Conservation (phyloP, 2,329 filamentous ascomycete species). For the Fusarium subtropicale region DNA sequence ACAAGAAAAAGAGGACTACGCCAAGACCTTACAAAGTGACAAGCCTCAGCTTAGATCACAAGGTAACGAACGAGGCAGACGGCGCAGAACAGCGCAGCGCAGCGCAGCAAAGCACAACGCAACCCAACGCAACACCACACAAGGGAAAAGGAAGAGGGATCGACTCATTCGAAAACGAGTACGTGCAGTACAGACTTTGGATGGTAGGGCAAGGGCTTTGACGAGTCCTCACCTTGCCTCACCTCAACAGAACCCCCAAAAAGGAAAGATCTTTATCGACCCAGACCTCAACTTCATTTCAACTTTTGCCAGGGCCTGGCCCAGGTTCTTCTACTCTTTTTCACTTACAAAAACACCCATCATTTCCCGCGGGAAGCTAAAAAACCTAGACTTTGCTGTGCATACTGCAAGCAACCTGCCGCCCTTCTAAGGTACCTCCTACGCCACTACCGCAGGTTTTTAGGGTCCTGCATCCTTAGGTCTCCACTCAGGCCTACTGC, state of each 20-base stretch:
- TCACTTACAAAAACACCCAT: slow-evolving; percentile 16
- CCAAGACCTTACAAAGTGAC: slow-evolving; percentile 39
- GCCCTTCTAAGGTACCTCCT: background rate
- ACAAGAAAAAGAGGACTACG: slow-evolving; percentile 29
- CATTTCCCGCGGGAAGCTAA: slow-evolving; percentile 31
- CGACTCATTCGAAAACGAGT: slow-evolving; percentile 21
- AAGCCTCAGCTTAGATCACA: slow-evolving; percentile 30
- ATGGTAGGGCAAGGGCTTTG: slow-evolving; percentile 40
- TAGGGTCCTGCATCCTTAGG: slow-evolving; percentile 38
- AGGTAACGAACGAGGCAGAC: slow-evolving; percentile 33
- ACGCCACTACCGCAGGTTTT: slow-evolving; percentile 34
- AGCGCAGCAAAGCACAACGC: slow-evolving; percentile 6
- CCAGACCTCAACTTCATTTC: slow-evolving; percentile 33
- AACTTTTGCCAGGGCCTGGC: slow-evolving; percentile 20
- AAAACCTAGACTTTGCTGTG: slow-evolving; percentile 10
- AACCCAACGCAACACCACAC: background rate
- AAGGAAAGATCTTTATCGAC: slow-evolving; percentile 35
- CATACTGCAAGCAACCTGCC: slow-evolving; percentile 4
- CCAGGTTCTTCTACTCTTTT: slow-evolving; percentile 5
- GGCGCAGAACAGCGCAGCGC: slow-evolving; percentile 13
- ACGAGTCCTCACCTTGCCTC: slow-evolving; percentile 6
- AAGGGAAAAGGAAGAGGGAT: slow-evolving; percentile 17
- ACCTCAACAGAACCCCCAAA: slow-evolving; percentile 34
- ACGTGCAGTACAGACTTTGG: slow-evolving; percentile 1
- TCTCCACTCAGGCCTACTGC: slow-evolving; percentile 23